Evolutionary conservation across 225 moss, liverwort and hornwort genomes (phyloP).

Genomic region (Pleurozium schreberi): DNA sequence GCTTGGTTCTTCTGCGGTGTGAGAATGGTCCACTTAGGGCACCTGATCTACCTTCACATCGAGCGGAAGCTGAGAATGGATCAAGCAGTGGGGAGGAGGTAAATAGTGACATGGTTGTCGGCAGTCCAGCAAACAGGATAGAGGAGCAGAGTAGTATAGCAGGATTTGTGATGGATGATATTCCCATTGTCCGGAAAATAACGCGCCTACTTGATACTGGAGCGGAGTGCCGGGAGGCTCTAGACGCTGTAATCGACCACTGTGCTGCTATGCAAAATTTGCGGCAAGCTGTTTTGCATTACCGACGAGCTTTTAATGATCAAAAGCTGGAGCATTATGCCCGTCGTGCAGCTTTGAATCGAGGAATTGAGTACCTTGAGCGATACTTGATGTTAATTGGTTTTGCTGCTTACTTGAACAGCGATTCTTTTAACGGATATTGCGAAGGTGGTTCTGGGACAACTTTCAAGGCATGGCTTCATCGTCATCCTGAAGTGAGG

Average conservation of each 20-base stretch:
- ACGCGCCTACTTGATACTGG: slow-evolving; percentile 86
- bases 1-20: slow-evolving; percentile 81
- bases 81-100: slow-evolving; percentile 88
- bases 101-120: slow-evolving; percentile 59
- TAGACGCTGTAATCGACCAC: slow-evolving; percentile 93
- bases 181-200: slow-evolving; percentile 97
- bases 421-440: slow-evolving; percentile 84
- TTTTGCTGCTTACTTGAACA: slow-evolving; percentile 90
- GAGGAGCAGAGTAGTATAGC: slow-evolving; percentile 48
- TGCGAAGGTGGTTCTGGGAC: slow-evolving; percentile 64
- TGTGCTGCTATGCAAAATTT: slow-evolving; percentile 99
- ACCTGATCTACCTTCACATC: slow-evolving; percentile 35
- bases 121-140: slow-evolving; percentile 56
- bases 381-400: slow-evolving; percentile 99
- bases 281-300: slow-evolving; percentile 94
- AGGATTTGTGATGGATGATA: slow-evolving; percentile 99
- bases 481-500: slow-evolving; percentile 95
- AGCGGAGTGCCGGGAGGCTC: slow-evolving; percentile 78
- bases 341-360: slow-evolving; percentile 84
- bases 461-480: slow-evolving; percentile 91
- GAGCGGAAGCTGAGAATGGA: slow-evolving; percentile 49
- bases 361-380: slow-evolving; percentile 96
- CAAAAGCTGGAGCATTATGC: slow-evolving; percentile 97
- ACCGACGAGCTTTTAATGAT: slow-evolving; percentile 90
- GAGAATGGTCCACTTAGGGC: slow-evolving; percentile 72